phyloP scores from a whole-genome alignment of 1,284 basidiomycete genomes.

The Cutaneotrichosporon dermatis region DNA sequence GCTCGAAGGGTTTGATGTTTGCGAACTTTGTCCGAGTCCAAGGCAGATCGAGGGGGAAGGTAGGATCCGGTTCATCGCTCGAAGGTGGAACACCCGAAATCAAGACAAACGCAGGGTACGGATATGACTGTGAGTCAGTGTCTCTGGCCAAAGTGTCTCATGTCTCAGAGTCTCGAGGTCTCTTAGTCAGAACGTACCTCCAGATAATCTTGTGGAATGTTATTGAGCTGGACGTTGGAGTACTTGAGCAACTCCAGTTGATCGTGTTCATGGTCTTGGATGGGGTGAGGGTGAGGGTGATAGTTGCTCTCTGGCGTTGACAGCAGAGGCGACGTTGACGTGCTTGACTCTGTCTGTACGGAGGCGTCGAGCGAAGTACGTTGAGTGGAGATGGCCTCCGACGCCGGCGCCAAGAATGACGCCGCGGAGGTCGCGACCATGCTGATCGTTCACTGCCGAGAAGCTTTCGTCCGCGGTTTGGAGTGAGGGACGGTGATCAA shows the following conservation, averaged over 20 bases:
- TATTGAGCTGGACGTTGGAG: conserved; percentile 18
- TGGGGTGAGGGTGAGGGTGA: no score
- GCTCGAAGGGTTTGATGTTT: conserved; percentile 16
- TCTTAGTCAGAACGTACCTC: conserved; percentile 22
- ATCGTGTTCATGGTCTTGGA: background rate
- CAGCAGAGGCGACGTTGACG: no score
- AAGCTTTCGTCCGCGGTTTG: no score
- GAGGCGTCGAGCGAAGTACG: background rate
- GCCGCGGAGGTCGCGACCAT: background rate
- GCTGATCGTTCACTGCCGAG: background rate
- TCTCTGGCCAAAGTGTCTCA: background rate
- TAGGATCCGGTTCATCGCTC: no score
- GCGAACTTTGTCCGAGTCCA: background rate
- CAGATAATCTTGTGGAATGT: conserved; percentile 32
- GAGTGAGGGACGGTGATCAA: no score
- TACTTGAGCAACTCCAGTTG: background rate
- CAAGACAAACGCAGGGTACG: conserved; percentile 41
- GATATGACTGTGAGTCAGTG: conserved; percentile 27
- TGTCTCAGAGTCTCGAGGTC: background rate
- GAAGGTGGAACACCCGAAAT: conserved; percentile 5
- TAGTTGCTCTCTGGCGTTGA: no score
- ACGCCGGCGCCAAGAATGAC: background rate
- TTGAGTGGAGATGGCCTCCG: background rate
- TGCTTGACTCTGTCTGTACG: no score
- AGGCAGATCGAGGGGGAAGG: background rate